Evolutionary conservation across 1,284 basidiomycete species (phyloP), one percentile per base, ranked within the genome.

Genomic region (Papiliotrema nemorosa): DNA sequence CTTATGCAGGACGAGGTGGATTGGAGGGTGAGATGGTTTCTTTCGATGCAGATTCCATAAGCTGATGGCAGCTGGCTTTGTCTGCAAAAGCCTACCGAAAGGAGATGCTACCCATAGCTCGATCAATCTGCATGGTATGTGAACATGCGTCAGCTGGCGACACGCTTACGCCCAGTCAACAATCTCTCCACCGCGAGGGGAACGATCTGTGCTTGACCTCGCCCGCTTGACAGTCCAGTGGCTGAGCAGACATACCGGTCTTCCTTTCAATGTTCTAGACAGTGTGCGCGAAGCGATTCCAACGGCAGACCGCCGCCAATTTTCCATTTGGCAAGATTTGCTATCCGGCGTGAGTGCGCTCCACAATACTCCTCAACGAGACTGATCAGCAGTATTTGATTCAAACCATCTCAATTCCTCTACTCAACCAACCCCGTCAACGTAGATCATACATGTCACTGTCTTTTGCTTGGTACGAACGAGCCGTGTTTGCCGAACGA

Each of bases 401-500:
- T 5, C 44, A 49, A 1, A 58, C 50, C 3, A 31, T 65, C 13
- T 24, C 51, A 2, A 43, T 52, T 1, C 47, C 55, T 2, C 53
- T 63, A 2, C 25, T 42, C 22, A 71, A 68, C 52, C 55, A 54
- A 34, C 33, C 67, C 0, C 61, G 70, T 6, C 69, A 66, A 25
- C 46, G 62, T 1, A 57, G 70, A 3, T 44, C 49, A 0, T 59
- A 66, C 29, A 42, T 57, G 3, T 52, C 58, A 5, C 47, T 66
- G 6, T 51, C 63, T 1, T 38, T 55, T 2, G 47, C 55, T 6
- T 71, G 68, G 68, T 44, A 52, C 21, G 63, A 68, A 45, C 62
- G 65, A 13, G 59, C 59, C 0, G 41, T 54, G 1, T 46, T 62
- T 14, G 64, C 60, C 2, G 44, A 58, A 5, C 34, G 51, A 3